A percentile compares a stretch with the other conserved stretches of the same genome.
Evolutionary conservation across 106 monocot species (phyloP).

Genomic region (Amphibolis antarctica): DNA sequence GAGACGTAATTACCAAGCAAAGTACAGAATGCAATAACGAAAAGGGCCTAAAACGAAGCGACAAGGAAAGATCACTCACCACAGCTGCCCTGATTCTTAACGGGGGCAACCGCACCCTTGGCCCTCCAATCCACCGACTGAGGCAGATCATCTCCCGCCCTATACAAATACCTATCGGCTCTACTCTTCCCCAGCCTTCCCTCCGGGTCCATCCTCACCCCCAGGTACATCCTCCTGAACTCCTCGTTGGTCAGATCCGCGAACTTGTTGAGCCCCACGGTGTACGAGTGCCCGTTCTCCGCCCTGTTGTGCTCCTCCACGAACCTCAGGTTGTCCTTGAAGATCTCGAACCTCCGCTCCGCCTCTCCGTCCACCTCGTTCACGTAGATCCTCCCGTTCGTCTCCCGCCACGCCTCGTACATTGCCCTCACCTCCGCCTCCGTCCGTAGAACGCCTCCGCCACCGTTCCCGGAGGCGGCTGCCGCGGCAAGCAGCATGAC

Average conservation of each 20-base stretch:
- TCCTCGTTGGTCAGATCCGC: constrained; percentile 91
- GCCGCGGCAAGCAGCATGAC: too few relatives aligned
- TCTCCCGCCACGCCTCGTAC: constrained; percentile 38
- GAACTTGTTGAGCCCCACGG: constrained; percentile 65
- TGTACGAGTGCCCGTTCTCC: constrained; percentile 41
- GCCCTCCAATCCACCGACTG: constrained; percentile 67
- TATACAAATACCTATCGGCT: constrained; percentile 24
- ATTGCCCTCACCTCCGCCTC: constrained; percentile 34
- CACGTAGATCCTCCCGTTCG: constrained; percentile 25
- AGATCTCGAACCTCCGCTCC: constrained; percentile 49
- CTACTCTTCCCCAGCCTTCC: constrained; percentile 1
- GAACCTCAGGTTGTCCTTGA: constrained; percentile 67
- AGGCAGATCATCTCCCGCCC: constrained; percentile 40
- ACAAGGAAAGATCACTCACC: constrained; percentile 26
- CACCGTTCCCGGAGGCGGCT: too few relatives aligned
- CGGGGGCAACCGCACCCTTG: constrained; percentile 49
- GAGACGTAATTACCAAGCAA: not conserved
- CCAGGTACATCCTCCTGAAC: constrained; percentile 44
- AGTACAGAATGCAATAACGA: not conserved
- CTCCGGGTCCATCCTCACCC: constrained; percentile 22
- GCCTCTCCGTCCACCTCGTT: constrained; percentile 35
- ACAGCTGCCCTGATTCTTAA: constrained; percentile 80
- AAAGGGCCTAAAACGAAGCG: not conserved
- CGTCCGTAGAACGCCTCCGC: constrained; percentile 7
- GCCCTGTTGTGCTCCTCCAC: constrained; percentile 69